Evolutionary conservation across 2,329 filamentous ascomycete species (phyloP).

Genomic region (Chaetomiaceae sp.): DNA sequence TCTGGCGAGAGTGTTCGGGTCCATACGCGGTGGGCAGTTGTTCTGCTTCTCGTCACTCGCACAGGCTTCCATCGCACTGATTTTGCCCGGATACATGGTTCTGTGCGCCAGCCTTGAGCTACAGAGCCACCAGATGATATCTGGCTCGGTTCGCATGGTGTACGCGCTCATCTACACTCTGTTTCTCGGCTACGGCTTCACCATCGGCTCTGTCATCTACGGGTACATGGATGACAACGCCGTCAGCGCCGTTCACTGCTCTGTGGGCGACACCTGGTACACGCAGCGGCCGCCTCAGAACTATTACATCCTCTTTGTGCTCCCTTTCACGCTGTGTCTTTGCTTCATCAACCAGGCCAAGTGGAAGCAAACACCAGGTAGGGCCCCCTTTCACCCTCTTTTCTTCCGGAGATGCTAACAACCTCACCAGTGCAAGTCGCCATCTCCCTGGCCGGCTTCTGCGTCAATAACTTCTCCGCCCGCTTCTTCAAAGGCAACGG

Average conservation of each 20-base stretch:
- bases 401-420: not conserved
- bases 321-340: conserved; percentile 61
- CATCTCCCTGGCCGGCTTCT: conserved; percentile 68
- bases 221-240: conserved; percentile 53
- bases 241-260: conserved; percentile 41
- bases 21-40: conserved; percentile 49
- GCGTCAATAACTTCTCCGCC: conserved; percentile 67
- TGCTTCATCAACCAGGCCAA: conserved; percentile 63
- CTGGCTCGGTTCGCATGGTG: conserved; percentile 66
- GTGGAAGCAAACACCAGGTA: conserved; percentile 44
- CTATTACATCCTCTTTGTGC: conserved; percentile 52
- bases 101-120: conserved; percentile 52
- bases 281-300: conserved; percentile 41
- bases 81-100: conserved; percentile 67
- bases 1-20: conserved; percentile 61
- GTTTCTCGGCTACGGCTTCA: conserved; percentile 67
- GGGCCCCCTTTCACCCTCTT: not conserved
- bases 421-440: conserved; percentile 57
- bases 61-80: conserved; percentile 69
- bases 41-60: conserved; percentile 69
- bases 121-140: conserved; percentile 62
- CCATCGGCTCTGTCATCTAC: conserved; percentile 58
- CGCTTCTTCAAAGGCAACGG: conserved; percentile 61
- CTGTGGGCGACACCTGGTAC: conserved; percentile 21
- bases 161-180: conserved; percentile 70